Conservation (phyloP, 2,329 filamentous ascomycete genomes). For the Balansia obtecta region DNA sequence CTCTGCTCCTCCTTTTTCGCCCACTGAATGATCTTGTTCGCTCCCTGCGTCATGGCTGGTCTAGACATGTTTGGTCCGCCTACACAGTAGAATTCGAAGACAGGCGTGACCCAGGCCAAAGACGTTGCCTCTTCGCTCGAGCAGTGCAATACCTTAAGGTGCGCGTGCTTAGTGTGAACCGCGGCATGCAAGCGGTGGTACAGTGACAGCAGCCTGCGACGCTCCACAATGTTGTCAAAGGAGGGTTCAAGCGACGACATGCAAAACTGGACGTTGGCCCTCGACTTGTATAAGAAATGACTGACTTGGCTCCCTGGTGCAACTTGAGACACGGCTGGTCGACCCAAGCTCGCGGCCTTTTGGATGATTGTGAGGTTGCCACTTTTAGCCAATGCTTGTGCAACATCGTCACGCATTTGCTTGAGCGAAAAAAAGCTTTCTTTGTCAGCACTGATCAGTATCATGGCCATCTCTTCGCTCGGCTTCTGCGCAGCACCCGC, state of each 20-base stretch:
- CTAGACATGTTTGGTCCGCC: conserved; percentile 60
- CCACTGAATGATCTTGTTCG: conserved; percentile 86
- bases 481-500: conserved; percentile 48
- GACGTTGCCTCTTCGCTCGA: conserved; percentile 64
- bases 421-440: conserved; percentile 89
- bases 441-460: conserved; percentile 85
- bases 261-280: conserved; percentile 87
- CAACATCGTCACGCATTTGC: conserved; percentile 52
- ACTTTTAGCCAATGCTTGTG: conserved; percentile 61
- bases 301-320: conserved; percentile 68
- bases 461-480: conserved; percentile 73
- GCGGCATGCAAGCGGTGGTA: conserved; percentile 78
- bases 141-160: conserved; percentile 76
- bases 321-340: conserved; percentile 61
- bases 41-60: conserved; percentile 64
- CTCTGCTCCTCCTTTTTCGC: conserved; percentile 83
- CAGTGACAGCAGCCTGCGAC: conserved; percentile 64
- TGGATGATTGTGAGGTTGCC: conserved; percentile 65
- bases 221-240: conserved; percentile 45
- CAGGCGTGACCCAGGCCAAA: conserved; percentile 79
- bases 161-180: conserved; percentile 72
- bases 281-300: conserved; percentile 93
- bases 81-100: conserved; percentile 94
- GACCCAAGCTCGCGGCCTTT: conserved; percentile 55
- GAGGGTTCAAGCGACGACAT: conserved; percentile 71